These are phyloP conservation scores for Singerocomus inundabilis DNA, from an alignment of 1,284 basidiomycete genomes.

Conservation along the genomic window DNA sequence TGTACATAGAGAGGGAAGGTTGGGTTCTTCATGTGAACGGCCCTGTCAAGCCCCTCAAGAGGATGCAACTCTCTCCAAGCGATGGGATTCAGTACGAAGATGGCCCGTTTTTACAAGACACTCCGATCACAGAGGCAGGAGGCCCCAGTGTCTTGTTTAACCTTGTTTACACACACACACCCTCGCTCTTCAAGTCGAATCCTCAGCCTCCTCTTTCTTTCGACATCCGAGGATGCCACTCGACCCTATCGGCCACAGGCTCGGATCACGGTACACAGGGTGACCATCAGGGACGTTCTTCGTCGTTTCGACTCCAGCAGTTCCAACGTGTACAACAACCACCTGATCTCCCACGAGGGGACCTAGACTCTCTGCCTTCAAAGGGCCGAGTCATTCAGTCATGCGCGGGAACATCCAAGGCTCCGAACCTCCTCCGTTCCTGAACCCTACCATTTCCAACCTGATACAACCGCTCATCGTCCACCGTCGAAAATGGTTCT, in stretches of 20 bases:
- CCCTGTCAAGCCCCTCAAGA: conserved; percentile 1
- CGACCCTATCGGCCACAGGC: background rate
- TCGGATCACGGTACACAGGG: conserved; percentile 17
- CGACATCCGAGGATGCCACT: background rate
- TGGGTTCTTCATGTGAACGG: conserved; percentile 19
- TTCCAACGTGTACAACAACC: background rate
- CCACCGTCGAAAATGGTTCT: background rate
- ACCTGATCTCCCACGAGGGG: conserved; percentile 20
- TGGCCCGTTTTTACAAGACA: background rate
- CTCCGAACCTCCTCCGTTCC: conserved; percentile 2
- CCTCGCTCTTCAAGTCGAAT: no score
- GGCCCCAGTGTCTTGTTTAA: no score
- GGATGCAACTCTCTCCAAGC: conserved; percentile 8
- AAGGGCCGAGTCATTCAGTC: background rate
- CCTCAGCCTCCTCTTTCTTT: background rate
- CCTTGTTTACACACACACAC: conserved; percentile 14
- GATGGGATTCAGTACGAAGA: conserved; percentile 2
- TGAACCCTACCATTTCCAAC: conserved; percentile 3
- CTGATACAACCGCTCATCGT: background rate
- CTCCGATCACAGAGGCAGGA: background rate
- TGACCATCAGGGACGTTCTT: conserved; percentile 13
- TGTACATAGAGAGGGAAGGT: conserved; percentile 9
- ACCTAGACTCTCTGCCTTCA: no score
- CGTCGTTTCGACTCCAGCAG: background rate
- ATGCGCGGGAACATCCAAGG: background rate